Evolutionary conservation across 495 filamentous ascomycete species (phyloP), one percentile per base, ranked within the genome.

Genomic region (Beverwykella pulmonaria): DNA sequence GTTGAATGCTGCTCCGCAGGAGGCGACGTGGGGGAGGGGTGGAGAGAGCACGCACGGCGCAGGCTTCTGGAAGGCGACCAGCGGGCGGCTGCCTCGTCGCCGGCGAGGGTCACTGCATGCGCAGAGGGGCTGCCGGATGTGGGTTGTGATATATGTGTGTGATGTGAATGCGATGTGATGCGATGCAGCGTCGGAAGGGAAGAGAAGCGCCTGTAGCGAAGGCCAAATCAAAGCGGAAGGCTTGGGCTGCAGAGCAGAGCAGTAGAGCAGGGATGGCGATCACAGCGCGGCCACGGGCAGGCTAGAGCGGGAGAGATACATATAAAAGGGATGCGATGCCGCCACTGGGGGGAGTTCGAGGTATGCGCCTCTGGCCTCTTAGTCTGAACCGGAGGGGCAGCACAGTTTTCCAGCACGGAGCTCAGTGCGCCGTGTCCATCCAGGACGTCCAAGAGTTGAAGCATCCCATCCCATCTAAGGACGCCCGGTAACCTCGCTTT

Each of bases 81-180:
- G 32, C 32, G 32, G 32, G 32, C 32, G 32, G 32, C 32, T 34
- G 32, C 32, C 32, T 44, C 39, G 39, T 44, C 39, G 39, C 9
- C 39, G 39, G 6, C 55, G n/a, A 29, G 53, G 50, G 26, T 57
- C 32, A 57, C 53, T 57, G 53, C 53, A 57, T 57, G 53, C 53
- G 46, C 27, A 39, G 53, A 12, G 30, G 5, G 6, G 32, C 6
- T 5, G 32, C 5, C 32, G 20, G 6, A 20, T 20, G 47, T 12
- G 8, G 9, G 47, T 50, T 12, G 10, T 50, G 47, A 20, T 17
- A 20, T 12, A 20, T 12, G 47, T 41, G 46, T 4, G 46, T 23
- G 46, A 23, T 49, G 46, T 49, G n/a, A 23, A 49, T 7, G 7
- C 22, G n/a, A 23, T 49, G 32, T 15, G 46, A 7, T 41, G 17